Evolutionary conservation across 768 basidiomycete genomes (phyloP).

Genomic region (Daedaleopsis nitida): DNA sequence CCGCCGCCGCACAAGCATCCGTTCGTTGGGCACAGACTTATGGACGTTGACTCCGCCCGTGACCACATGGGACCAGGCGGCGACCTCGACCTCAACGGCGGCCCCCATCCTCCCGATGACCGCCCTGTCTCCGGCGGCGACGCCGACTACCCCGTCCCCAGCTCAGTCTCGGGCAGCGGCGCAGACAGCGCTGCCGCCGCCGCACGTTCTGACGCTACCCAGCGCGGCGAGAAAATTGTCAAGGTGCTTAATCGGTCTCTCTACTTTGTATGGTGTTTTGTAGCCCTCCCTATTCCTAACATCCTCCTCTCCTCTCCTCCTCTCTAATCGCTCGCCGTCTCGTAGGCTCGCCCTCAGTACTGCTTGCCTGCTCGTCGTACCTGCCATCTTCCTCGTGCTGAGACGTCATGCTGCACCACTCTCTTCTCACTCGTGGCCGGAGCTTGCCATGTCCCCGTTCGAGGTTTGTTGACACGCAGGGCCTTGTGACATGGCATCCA

Average conservation of each 20-base stretch:
- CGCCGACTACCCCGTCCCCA: constrained; percentile 19
- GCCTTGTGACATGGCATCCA: constrained; percentile 17
- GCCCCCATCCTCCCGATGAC: constrained; percentile 25
- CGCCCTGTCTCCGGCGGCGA: constrained; percentile 18
- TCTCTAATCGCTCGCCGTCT: constrained; percentile 50
- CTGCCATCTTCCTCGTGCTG: constrained; percentile 2
- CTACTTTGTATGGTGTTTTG: constrained; percentile 12
- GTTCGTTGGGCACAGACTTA: constrained; percentile 22
- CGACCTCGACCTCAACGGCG: constrained; percentile 24
- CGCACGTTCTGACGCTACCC: constrained; percentile 18
- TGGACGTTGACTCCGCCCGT: constrained; percentile 22
- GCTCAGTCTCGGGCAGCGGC: constrained; percentile 16
- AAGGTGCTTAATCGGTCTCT: constrained; percentile 35
- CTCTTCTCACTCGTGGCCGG: constrained; percentile 10
- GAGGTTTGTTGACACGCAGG: not conserved
- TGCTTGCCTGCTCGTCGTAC: constrained; percentile 1
- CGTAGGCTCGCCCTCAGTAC: constrained; percentile 14
- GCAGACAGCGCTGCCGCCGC: constrained; percentile 7
- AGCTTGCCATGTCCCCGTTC: constrained; percentile 19
- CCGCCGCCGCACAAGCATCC: constrained; percentile 10
- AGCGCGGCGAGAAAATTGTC: constrained; percentile 35
- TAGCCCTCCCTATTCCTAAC: not conserved
- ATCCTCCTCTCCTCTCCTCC: constrained; percentile 32
- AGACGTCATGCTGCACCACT: constrained; percentile 8
- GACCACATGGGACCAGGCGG: constrained; percentile 22